Percentiles rank a stretch among this genome's conserved stretches.
These are phyloP conservation scores for Rosa chinensis DNA, from an alignment of 306 rosid genomes.

Conservation along the genomic window DNA sequence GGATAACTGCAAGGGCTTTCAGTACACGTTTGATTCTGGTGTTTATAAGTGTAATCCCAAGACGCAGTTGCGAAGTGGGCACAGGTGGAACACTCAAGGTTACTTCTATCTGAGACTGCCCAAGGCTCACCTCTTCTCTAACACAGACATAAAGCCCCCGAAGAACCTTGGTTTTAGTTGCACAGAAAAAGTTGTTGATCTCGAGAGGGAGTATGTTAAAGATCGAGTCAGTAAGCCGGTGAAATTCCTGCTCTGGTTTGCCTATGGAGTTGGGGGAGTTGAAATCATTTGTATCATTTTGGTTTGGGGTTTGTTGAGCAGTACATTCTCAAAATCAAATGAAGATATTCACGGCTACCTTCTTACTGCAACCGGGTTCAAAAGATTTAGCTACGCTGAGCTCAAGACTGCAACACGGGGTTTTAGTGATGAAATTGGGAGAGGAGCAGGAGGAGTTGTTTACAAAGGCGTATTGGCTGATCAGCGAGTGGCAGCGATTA, in stretches of 20 bases:
- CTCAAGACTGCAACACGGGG: conserved; percentile 46
- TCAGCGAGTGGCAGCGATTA: conserved; percentile 43
- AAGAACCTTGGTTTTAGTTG: conserved; percentile 27
- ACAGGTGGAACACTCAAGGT: conserved; percentile 31
- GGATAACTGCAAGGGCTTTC: conserved; percentile 32
- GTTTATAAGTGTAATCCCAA: conserved; percentile 26
- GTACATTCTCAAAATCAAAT: neutral
- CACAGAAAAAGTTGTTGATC: neutral
- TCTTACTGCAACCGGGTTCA: conserved; percentile 44
- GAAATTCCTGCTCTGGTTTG: conserved; percentile 46
- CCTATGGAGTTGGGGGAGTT: conserved; percentile 42
- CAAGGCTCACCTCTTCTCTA: neutral
- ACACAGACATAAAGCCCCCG: neutral
- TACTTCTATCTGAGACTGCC: conserved; percentile 42
- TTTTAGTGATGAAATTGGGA: conserved; percentile 57
- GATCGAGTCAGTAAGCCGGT: conserved; percentile 19
- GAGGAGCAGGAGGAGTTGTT: conserved; percentile 50
- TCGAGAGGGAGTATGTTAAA: conserved; percentile 20
- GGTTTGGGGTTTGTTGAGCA: conserved; percentile 29
- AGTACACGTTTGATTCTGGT: neutral
- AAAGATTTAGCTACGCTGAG: conserved; percentile 47
- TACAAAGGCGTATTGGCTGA: conserved; percentile 49
- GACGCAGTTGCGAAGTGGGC: conserved; percentile 39
- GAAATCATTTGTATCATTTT: conserved; percentile 39
- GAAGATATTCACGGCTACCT: conserved; percentile 26